These are phyloP conservation scores for Gleditsia sinensis DNA, from an alignment of 306 rosid species.

Conservation along the genomic window DNA sequence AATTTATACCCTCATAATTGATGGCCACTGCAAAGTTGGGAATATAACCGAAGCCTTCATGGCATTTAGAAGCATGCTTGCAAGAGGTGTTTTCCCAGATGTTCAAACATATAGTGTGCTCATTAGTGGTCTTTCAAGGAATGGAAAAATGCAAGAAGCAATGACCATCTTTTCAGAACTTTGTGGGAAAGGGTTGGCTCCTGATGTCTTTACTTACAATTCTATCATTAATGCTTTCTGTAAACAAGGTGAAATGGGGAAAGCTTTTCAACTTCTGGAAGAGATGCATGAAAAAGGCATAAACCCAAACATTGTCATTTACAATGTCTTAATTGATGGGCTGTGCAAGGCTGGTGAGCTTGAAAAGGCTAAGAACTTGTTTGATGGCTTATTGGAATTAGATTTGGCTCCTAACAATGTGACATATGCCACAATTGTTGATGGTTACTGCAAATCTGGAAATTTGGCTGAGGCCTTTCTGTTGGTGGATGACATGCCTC, in stretches of 20 bases:
- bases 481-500: conserved; percentile 21
- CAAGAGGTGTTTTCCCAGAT: conserved; percentile 18
- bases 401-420: conserved; percentile 19
- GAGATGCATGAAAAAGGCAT: conserved; percentile 22
- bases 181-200: conserved; percentile 11
- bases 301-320: conserved; percentile 15
- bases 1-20: conserved; percentile 21
- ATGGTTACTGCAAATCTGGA: conserved; percentile 26
- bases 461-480: conserved; percentile 6
- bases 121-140: conserved; percentile 26
- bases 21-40: conserved; percentile 31
- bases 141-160: conserved; percentile 36
- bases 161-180: conserved; percentile 24
- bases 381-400: not conserved
- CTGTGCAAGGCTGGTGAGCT: conserved; percentile 27
- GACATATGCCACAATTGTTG: conserved; percentile 9
- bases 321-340: conserved; percentile 28
- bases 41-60: conserved; percentile 25
- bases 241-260: conserved; percentile 18
- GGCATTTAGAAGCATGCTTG: conserved; percentile 22
- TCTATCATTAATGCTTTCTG: conserved; percentile 27
- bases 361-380: conserved; percentile 18
- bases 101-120: conserved; percentile 32
- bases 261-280: conserved; percentile 19
- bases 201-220: conserved; percentile 12